Evolutionary conservation across 2,329 filamentous ascomycete genomes (phyloP).

Genomic region (Penicillium sp.): DNA sequence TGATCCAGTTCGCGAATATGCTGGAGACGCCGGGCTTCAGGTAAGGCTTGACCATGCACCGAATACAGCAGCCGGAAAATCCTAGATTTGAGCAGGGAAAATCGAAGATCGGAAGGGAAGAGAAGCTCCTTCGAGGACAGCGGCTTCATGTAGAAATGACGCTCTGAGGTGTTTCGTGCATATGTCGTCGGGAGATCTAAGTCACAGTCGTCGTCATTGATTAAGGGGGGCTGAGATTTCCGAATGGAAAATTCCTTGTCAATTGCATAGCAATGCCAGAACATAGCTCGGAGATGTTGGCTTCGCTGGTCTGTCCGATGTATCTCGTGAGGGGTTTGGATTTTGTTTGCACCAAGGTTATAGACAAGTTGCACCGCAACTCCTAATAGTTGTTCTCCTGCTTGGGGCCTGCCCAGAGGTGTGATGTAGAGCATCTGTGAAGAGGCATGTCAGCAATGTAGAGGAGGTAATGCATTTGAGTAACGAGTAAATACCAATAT

Average conservation of each 20-base stretch:
- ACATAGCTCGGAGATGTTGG: conserved; percentile 24
- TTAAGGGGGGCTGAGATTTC: conserved; percentile 19
- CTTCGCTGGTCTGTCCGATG: conserved; percentile 5
- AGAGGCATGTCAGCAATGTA: not conserved
- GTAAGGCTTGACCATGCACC: conserved; percentile 6
- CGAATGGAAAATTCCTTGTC: conserved; percentile 28
- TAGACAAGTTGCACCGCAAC: conserved; percentile 25
- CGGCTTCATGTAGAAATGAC: conserved; percentile 23
- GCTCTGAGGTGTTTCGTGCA: conserved; percentile 15
- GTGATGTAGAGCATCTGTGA: conserved; percentile 19
- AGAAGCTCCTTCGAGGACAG: conserved; percentile 23
- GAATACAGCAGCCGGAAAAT: conserved; percentile 25
- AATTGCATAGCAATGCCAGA: conserved; percentile 26
- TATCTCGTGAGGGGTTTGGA: not conserved
- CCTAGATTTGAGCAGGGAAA: conserved; percentile 26
- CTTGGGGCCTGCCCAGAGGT: conserved; percentile 24
- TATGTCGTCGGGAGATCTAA: conserved; percentile 24
- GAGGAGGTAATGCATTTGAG: not conserved
- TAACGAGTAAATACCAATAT: conserved; percentile 18
- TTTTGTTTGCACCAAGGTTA: conserved; percentile 20
- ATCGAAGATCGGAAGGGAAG: conserved; percentile 27
- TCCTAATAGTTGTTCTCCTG: conserved; percentile 20
- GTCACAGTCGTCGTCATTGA: conserved; percentile 27
- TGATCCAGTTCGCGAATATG: conserved; percentile 27
- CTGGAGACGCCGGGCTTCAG: conserved; percentile 23